Base-by-base conservation (phyloP, 805 yeast species). In the Lachancea lanzarotensis region DNA sequence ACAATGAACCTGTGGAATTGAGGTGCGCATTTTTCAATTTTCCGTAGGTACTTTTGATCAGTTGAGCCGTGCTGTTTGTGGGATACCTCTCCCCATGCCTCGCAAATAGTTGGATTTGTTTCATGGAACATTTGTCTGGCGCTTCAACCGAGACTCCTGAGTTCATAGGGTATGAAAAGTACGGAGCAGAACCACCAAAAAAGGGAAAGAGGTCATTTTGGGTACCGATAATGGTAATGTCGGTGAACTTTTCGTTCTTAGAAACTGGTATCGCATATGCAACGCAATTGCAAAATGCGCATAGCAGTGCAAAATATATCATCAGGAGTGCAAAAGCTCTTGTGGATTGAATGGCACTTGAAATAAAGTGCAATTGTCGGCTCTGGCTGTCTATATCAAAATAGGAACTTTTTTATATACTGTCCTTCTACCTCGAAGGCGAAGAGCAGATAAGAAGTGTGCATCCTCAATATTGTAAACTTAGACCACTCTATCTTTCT, bases 61-160 rank as follows among this genome's bases (percentile, higher is more conserved):
- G 67, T 3, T 59, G 52, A 22, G 60, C 66, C 2, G 71, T 66
- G 11, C 67, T 63, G 2, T 53, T 60, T 2, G 84, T 75, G 6
- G 87, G 89, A 56, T 71, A 84, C 50, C 95, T 69, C 60, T 85
- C 93, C 16, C 93, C 95, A 56, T 87, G 95, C 57, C 95, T 75
- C 52, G 81, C 79, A 40, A 83, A 66, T 20, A 84, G 65, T 52
- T 83, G 89, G 6, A 83, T 87, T 61, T 84, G 93, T 52, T 77
- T 77, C 44, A 81, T 68, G 3, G 63, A 54, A 61, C 86, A 81
- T 8, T 62, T 67, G 12, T 49, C 56, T 22, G 84, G 82, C 1
- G 68, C 51, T 9, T 68, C 76, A 19, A 70, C 60, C 13, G 74
- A 64, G 33, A 81, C 70, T 3, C 84, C 84, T 53, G 60, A 75